Evolutionary conservation across 192 early-diverging fungal species (phyloP).

Genomic region (Entomortierella beljakovae): DNA sequence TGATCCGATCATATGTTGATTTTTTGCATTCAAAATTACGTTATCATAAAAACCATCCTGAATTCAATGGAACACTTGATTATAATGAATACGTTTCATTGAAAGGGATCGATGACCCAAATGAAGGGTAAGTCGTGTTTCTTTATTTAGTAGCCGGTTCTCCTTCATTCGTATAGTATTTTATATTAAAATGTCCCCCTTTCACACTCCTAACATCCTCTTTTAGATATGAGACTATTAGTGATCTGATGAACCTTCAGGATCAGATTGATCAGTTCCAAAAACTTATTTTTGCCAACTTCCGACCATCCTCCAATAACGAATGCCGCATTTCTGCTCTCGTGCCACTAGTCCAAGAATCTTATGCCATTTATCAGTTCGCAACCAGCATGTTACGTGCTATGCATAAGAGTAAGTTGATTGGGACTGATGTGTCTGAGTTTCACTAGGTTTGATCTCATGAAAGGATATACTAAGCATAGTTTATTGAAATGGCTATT

Average conservation of each 20-base stretch:
- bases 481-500: too few species aligned
- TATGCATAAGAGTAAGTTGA: conserved; percentile 89
- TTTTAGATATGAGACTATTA: conserved; percentile 93
- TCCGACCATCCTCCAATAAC: conserved; percentile 85
- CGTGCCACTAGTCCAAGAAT: conserved; percentile 97
- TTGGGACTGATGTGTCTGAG: too few species aligned
- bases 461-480: too few species aligned
- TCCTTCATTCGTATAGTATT: too few species aligned
- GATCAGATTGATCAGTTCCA: conserved; percentile 94
- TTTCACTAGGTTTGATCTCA: too few species aligned
- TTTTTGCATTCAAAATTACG: conserved; percentile 92
- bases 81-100: conserved; percentile 97
- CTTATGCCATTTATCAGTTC: conserved; percentile 95
- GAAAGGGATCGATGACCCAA: conserved; percentile 95
- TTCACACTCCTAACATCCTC: too few species aligned
- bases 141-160: neutral
- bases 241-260: conserved; percentile 90
- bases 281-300: conserved; percentile 87
- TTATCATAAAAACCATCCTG: conserved; percentile 91
- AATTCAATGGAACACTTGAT: conserved; percentile 95
- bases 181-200: too few species aligned
- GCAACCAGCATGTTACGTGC: conserved; percentile 96
- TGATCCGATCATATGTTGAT: conserved; percentile 92
- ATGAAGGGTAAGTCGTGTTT: conserved; percentile 81
- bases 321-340: conserved; percentile 96